Evolutionary conservation across 805 yeast genomes (phyloP).

Genomic region (Saccharomycopsis sp.): DNA sequence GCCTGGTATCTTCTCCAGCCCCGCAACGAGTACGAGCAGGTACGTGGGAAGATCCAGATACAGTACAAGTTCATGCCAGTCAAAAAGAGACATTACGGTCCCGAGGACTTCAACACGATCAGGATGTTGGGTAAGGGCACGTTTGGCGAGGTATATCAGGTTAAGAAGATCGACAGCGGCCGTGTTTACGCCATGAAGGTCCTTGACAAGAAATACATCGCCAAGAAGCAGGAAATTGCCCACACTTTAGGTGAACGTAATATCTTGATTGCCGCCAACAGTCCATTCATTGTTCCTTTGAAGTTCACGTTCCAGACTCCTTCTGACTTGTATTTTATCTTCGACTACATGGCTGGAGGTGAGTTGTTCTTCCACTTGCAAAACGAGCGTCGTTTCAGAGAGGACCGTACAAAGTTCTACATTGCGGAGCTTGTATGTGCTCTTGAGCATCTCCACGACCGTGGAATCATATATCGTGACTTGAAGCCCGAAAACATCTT

Average conservation of each 20-base stretch:
- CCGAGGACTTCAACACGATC: slow-evolving; percentile 89
- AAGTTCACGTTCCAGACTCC: slow-evolving; percentile 97
- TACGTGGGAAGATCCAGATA: slow-evolving; percentile 72
- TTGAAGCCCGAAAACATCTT: slow-evolving; percentile 94
- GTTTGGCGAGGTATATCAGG: slow-evolving; percentile 97
- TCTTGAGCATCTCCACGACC: slow-evolving; percentile 88
- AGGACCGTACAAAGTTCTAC: slow-evolving; percentile 92
- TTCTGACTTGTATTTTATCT: slow-evolving; percentile 82
- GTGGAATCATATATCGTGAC: slow-evolving; percentile 94
- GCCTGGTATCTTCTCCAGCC: slow-evolving; percentile 69
- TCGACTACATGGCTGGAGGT: slow-evolving; percentile 98
- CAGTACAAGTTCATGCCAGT: slow-evolving; percentile 66
- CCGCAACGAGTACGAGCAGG: slow-evolving; percentile 73
- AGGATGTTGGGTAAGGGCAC: slow-evolving; percentile 93
- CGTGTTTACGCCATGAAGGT: slow-evolving; percentile 98
- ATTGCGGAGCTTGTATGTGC: slow-evolving; percentile 94
- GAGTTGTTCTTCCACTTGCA: slow-evolving; percentile 96
- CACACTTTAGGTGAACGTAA: slow-evolving; percentile 97
- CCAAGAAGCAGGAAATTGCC: slow-evolving; percentile 94
- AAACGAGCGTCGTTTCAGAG: slow-evolving; percentile 89
- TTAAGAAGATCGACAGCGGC: slow-evolving; percentile 79
- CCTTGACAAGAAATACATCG: slow-evolving; percentile 87
- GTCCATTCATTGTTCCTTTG: slow-evolving; percentile 92
- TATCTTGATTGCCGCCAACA: slow-evolving; percentile 85
- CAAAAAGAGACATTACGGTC: slow-evolving; percentile 76